Conservation (phyloP, 2,329 filamentous ascomycete species). For the Clarireedia homoeocarpa region DNA sequence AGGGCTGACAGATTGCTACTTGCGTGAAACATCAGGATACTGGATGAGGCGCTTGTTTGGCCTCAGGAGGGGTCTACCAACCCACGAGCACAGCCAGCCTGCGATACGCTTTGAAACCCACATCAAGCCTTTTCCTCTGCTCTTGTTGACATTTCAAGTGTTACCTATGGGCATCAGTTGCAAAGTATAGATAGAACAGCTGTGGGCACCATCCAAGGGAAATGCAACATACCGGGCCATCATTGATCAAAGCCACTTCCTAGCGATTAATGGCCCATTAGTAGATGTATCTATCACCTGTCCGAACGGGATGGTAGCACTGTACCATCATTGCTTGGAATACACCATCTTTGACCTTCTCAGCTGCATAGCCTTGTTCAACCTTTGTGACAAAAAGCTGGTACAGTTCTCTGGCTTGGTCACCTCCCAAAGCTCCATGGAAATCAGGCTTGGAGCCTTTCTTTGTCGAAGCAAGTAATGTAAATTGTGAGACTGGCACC, state of each 20-base stretch:
- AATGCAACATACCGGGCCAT: slow-evolving; percentile 51
- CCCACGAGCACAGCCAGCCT: not conserved
- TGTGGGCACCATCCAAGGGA: not conserved
- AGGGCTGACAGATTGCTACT: too few species aligned
- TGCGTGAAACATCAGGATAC: not conserved
- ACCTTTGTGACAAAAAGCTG: slow-evolving; percentile 75
- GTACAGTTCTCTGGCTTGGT: slow-evolving; percentile 75
- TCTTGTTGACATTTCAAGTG: slow-evolving; percentile 25
- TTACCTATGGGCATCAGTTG: slow-evolving; percentile 20
- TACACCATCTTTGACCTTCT: slow-evolving; percentile 85
- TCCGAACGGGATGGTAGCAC: not conserved
- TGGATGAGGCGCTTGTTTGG: too few species aligned
- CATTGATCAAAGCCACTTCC: slow-evolving; percentile 85
- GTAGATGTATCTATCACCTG: not conserved
- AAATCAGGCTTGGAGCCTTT: slow-evolving; percentile 96
- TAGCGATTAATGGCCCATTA: slow-evolving; percentile 8
- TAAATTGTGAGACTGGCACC: slow-evolving; percentile 83
- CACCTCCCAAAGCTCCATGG: slow-evolving; percentile 72
- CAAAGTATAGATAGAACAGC: not conserved
- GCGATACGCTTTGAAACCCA: not conserved
- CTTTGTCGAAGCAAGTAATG: slow-evolving; percentile 83
- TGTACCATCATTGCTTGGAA: slow-evolving; percentile 94
- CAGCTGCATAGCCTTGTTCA: slow-evolving; percentile 59
- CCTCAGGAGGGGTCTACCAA: too few species aligned
- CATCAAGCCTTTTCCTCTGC: slow-evolving; percentile 14